Base-by-base conservation (phyloP, 352 stramenopile genomes). In the Pythium phragmitis region DNA sequence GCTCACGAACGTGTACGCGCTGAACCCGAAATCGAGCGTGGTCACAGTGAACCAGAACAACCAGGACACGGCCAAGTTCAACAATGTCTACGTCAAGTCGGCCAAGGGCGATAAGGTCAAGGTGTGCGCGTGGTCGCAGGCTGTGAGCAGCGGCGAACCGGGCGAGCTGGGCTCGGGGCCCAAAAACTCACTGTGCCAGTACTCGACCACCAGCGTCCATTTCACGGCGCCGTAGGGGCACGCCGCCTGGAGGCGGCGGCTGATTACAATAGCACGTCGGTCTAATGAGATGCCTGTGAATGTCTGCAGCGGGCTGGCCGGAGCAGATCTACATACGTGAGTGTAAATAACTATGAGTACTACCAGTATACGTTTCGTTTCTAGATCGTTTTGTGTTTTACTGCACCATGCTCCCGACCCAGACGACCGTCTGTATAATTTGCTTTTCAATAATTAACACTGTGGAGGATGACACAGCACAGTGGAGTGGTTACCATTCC, bases 1-100 rank as follows among this genome's bases (percentile, higher is more conserved):
- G 26, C 34, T 76, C 37, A 63, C 60, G 14, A 76, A 76, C 50
- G 60, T 76, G 39, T 56, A 63, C 19, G 69, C 67, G 4, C 34
- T 74, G 9, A 63, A 71, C 42, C 69, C 69, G 11, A 74, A 59
- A 41, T 47, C 52, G 33, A 42, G 51, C 13, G 34, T 76, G 21
- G 69, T 55, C 9, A 74, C 66, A 17, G 62, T 76, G 21, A 76
- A 74, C 56, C 41, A 67, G 45, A 76, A 76, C 63, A 62, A 46
- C 28, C 33, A 49, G 12, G 69, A 76, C 41, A 47, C 60, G 33
- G 66, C 69, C 26, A 65, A 26, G 50, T 55, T 76, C 30, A 63
- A 46, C 26, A 71, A 74, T 56, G 53, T 76, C 16, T 41, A 57
- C 50, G 57, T 76, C 42, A 41, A 70, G 37, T 60, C 56, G 19